Conservation (phyloP, 75 land plant genomes). For the Chamaecyparis obtusa region DNA sequence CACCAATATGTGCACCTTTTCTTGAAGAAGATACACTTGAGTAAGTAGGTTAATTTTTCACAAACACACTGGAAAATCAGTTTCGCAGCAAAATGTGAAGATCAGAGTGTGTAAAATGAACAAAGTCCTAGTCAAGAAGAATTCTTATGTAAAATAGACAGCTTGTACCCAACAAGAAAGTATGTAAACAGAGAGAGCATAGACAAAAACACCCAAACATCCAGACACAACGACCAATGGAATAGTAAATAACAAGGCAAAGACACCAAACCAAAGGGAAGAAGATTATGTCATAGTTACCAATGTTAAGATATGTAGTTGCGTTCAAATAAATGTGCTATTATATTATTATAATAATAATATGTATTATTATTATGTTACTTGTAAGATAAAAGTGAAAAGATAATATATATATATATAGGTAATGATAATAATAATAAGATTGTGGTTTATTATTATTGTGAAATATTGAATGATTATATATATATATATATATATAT, state of each 20-base stretch:
- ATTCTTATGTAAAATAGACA: not conserved
- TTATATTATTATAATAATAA: too few species aligned
- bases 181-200: not conserved
- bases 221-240: not conserved
- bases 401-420: too few species aligned
- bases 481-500: too few species aligned
- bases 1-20: not conserved
- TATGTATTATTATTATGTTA: too few species aligned
- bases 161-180: not conserved
- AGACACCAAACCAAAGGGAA: not conserved
- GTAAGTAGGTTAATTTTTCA: not conserved
- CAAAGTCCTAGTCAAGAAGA: not conserved
- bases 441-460: too few species aligned
- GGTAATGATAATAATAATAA: too few species aligned
- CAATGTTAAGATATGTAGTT: too few species aligned
- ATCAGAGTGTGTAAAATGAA: not conserved
- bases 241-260: not conserved
- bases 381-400: too few species aligned
- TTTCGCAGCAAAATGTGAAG: not conserved
- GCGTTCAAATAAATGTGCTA: too few species aligned
- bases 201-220: not conserved
- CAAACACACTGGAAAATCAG: not conserved
- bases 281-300: not conserved
- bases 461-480: too few species aligned
- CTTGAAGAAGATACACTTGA: slow-evolving; percentile 1